Evolutionary conservation across 192 early-diverging fungal species (phyloP), one percentile per base, ranked within the genome.

Genomic region (Lobosporangium transversale): DNA sequence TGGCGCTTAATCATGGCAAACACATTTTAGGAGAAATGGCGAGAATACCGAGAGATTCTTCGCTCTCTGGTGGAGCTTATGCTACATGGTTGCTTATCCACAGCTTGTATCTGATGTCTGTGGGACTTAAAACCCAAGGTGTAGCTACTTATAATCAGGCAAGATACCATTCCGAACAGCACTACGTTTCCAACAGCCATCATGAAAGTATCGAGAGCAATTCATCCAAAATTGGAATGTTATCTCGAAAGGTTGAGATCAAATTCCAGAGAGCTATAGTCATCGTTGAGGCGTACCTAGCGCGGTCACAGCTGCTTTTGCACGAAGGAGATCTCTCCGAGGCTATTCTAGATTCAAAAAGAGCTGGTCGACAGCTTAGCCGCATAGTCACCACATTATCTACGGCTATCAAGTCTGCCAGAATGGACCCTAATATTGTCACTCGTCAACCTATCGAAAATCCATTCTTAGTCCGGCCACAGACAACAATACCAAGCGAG

Each of bases 51-150:
- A 54, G 29, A 1, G 35, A 32, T 12, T 52, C 51, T 0, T 4
- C 21, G 21, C 66, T 68, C 18, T 37, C 37, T 0, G 42, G 59
- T n/a, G 58, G 83, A 17, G 67, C 58, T 2, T 51, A 80, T 26
- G 44, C 84, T 17, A 67, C 52, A 40, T 90, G 84, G 71, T 55
- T 82, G 8, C 58, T 93, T n/a, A 66, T 63, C 12, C 88, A 91
- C 66, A 71, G 84, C 30, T 68, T 84, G 11, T 90, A 92, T 63
- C 53, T 92, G 12, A 79, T 78, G 21, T 36, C 61, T 0, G 80
- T 92, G 45, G 92, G 92, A 5, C 79, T 88, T 44, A 53, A 74
- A n/a, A 74, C 82, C 10, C 79, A 89, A 64, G 85, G 89, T 70
- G 85, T 68, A 0, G 52, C 37, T 11, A 62, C 60, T 5, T 70